Evolutionary conservation across 805 yeast species (phyloP).

Genomic region (Starmera dryadoides): DNA sequence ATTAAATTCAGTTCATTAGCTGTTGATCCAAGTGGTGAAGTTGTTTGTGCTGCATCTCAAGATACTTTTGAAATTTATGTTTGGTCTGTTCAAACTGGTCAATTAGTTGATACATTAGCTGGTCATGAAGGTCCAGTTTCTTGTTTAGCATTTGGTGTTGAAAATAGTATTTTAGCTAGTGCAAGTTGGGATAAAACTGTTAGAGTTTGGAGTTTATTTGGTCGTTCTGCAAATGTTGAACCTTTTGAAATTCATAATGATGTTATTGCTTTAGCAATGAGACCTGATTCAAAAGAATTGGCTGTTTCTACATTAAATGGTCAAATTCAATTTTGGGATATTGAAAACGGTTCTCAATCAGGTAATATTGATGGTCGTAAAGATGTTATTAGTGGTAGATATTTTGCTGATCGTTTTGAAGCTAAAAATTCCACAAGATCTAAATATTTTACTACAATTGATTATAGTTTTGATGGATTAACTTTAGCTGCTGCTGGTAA

Average conservation of each 20-base stretch:
- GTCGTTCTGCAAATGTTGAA: conserved; percentile 81
- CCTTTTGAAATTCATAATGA: conserved; percentile 84
- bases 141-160: conserved; percentile 75
- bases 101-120: conserved; percentile 74
- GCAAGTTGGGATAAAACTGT: conserved; percentile 97
- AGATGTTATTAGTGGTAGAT: conserved; percentile 85
- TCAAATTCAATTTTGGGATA: conserved; percentile 74
- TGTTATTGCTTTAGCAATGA: conserved; percentile 71
- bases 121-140: conserved; percentile 98
- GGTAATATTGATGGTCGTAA: conserved; percentile 80
- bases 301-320: conserved; percentile 90
- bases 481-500: conserved; percentile 90
- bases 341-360: conserved; percentile 71
- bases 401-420: conserved; percentile 72
- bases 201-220: conserved; percentile 87
- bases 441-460: conserved; percentile 71
- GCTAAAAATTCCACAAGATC: conserved; percentile 78
- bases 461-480: conserved; percentile 85
- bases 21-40: conserved; percentile 95
- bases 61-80: conserved; percentile 88
- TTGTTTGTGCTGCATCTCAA: conserved; percentile 89
- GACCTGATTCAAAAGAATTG: conserved; percentile 90
- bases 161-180: conserved; percentile 71
- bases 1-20: conserved; percentile 85
- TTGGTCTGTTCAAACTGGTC: conserved; percentile 97